Base-by-base conservation (phyloP, 2,329 filamentous ascomycete species). In the Fusarium tupiense region DNA sequence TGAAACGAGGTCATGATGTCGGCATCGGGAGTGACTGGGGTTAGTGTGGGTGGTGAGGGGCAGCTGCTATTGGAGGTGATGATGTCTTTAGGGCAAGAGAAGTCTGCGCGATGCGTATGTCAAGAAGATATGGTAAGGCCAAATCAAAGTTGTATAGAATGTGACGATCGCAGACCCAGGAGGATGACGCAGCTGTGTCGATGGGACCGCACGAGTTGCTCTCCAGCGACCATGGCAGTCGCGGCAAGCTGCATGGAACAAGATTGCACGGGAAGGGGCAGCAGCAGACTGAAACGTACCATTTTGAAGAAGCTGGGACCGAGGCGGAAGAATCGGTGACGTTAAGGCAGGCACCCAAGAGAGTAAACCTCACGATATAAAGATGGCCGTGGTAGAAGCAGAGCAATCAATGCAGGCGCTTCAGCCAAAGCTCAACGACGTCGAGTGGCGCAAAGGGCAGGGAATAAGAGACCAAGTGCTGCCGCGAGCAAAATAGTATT, bases 151-250 rank as follows among this genome's bases (percentile, higher is more conserved):
- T 71, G 59, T n/a, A 58, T 50, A 68, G 59, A 24, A 61, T 41
- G 47, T 29, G 41, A 41, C 35, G 49, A 41, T 54, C 49, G 53
- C 35, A 41, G 24, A 41, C 46, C 40, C 46, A 47, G 24, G 47
- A 60, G 46, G 62, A 75, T 77, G 76, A 77, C 67, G 76, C 75
- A 64, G 62, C 71, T 75, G 59, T 58, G 50, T 54, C 47, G 69
- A 52, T 60, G 61, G 52, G 63, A 56, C 67, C 46, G 69, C 35
- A 47, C 67, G 43, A 72, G 33, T 59, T 65, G 61, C 57, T 60
- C 43, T n/a, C 57, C 56, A 62, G 53, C 44, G 71, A 58, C 47
- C 67, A 69, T 31, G 57, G 24, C 24, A 69, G 66, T 66, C 68
- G 65, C 72, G 68, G 72, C 59, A 60, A 46, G 64, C 52, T 74